Evolutionary conservation across 1,284 basidiomycete genomes (phyloP), one percentile per base, ranked within the genome.

Genomic region (Peniophora sp.): DNA sequence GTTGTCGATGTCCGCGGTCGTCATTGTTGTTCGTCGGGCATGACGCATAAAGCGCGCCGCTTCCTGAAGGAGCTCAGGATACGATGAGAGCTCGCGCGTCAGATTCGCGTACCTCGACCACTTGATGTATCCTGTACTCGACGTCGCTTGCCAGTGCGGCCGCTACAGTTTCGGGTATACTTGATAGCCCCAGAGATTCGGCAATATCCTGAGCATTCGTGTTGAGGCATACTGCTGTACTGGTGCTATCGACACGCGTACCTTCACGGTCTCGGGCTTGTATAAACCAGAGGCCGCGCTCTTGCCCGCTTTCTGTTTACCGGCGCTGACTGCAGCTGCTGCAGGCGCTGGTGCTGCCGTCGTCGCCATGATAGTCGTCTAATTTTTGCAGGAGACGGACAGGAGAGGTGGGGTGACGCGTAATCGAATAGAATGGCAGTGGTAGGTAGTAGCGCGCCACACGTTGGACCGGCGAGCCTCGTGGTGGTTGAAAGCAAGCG

Each of bases 31-130:
- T 52, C 96, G 78, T 54, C 92, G 84, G 1, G 90, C 88, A 66
- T 99, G 95, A 22, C 93, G 81, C 90, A 97, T 98, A 68, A 97
- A 99, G 54, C 94, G 90, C 22, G 92, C 84, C 10, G 96, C 94
- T 76, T 98, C 95, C 85, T 96, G 68, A 35, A 47, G 46, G 24
- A 36, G 12, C 37, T 36, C 23, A 44, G 23, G 24, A 47, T n/a
- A 44, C 2, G 20, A 52, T 43, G 34, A 46, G 52, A 3, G 12
- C 2, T 27, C 5, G n/a, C 41, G 23, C 27, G 2, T 5, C 11
- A 17, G 20, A 27, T 37, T 14, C 36, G 60, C 70, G 53, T 56
- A 90, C 90, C 76, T 97, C 91, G 54, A 95, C 80, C 43, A 96
- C 83, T 64, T 96, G 91, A 64, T 96, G 93, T 62, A 98, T 81